phyloP scores from a whole-genome alignment of 176 grass and related monocot genomes.

The Paspalum notatum region DNA sequence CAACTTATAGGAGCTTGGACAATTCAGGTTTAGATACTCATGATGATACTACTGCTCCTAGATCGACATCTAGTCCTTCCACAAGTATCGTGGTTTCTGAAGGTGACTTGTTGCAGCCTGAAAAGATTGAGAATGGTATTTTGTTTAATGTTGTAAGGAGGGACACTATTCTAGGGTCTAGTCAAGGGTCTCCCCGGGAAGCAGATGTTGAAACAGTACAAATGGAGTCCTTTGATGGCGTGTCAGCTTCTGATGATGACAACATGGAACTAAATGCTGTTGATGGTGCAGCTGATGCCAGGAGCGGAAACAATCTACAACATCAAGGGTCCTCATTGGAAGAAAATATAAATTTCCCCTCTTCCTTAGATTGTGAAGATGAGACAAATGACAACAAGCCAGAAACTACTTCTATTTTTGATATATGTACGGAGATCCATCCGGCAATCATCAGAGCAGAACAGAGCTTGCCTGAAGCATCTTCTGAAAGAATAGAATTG shows the following conservation, averaged over 20 bases:
- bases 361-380: constrained; percentile 9
- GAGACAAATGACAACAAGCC: constrained; percentile 24
- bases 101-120: constrained; percentile 90
- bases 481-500: constrained; percentile 16
- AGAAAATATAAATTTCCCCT: background rate
- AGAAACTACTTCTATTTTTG: constrained; percentile 46
- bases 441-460: background rate
- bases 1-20: constrained; percentile 52
- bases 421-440: constrained; percentile 40
- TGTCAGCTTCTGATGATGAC: constrained; percentile 56
- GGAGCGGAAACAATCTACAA: constrained; percentile 10
- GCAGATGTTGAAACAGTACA: constrained; percentile 76
- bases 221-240: constrained; percentile 52
- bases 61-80: constrained; percentile 47
- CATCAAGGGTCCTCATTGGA: constrained; percentile 18
- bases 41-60: constrained; percentile 39
- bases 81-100: constrained; percentile 79
- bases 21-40: constrained; percentile 54
- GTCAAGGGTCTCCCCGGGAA: constrained; percentile 46
- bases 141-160: constrained; percentile 94
- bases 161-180: constrained; percentile 52
- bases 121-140: constrained; percentile 86
- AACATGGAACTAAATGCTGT: constrained; percentile 24
- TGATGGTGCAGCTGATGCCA: constrained; percentile 18
- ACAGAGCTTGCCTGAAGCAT: background rate